phyloP scores from a whole-genome alignment of 1,139 yeast genomes.

The Pichiaceae sp. region DNA sequence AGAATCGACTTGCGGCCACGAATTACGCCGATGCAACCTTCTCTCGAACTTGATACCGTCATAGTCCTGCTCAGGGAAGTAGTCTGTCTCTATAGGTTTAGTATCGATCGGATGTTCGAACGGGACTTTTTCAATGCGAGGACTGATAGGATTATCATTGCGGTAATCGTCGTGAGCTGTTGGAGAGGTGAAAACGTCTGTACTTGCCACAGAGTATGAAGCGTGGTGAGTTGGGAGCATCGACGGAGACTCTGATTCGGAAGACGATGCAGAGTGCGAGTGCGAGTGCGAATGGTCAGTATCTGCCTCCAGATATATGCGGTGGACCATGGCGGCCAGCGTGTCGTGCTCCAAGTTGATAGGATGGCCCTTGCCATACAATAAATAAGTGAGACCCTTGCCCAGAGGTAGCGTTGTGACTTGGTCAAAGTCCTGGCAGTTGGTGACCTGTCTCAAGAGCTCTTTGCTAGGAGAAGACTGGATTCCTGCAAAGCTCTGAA shows the following conservation, averaged over 20 bases:
- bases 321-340: constrained; percentile 6
- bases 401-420: constrained; percentile 19
- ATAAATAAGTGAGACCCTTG: constrained; percentile 20
- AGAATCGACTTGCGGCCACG: constrained; percentile 20
- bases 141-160: not conserved
- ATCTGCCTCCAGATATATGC: not conserved
- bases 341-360: constrained; percentile 15
- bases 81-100: not conserved
- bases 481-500: constrained; percentile 18
- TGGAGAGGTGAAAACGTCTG: not conserved
- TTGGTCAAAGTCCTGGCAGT: constrained; percentile 21
- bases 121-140: not conserved
- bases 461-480: constrained; percentile 10
- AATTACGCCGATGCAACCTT: constrained; percentile 21
- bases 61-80: not conserved
- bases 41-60: constrained; percentile 10
- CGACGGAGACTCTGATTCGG: not conserved
- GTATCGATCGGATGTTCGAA: too few species aligned
- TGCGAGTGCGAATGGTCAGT: not conserved
- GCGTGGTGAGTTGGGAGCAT: not conserved
- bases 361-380: constrained; percentile 21
- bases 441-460: constrained; percentile 10
- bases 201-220: not conserved
- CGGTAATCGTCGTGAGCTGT: too few species aligned
- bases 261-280: not conserved